Conservation (phyloP, 805 yeast genomes). For the Lipomyces yamanashiensis region DNA sequence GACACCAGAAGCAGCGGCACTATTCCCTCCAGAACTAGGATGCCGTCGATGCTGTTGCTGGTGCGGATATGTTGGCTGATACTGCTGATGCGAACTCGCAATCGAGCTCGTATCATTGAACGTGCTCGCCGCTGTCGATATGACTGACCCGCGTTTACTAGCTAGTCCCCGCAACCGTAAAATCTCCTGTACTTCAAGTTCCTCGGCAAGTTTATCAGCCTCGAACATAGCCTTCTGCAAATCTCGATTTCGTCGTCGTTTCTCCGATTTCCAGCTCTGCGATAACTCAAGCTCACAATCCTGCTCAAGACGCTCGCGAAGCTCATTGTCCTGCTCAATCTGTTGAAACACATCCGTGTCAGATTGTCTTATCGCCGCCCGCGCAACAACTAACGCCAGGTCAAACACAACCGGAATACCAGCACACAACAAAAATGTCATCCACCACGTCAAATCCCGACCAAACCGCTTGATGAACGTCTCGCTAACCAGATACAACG, state of each 20-base stretch:
- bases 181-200: slow-evolving; percentile 18
- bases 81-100: not conserved
- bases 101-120: not conserved
- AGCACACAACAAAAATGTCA: slow-evolving; percentile 61
- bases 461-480: slow-evolving; percentile 80
- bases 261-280: slow-evolving; percentile 73
- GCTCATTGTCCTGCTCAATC: slow-evolving; percentile 68
- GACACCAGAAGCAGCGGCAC: too few relatives aligned
- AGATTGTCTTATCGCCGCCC: slow-evolving; percentile 61
- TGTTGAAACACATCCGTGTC: slow-evolving; percentile 81
- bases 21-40: not conserved
- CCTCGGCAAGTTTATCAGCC: slow-evolving; percentile 7
- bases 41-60: slow-evolving; percentile 4
- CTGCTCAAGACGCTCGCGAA: slow-evolving; percentile 72
- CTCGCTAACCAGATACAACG: slow-evolving; percentile 63
- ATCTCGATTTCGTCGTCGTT: slow-evolving; percentile 18
- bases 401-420: slow-evolving; percentile 71
- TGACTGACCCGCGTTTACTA: slow-evolving; percentile 4
- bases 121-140: not conserved
- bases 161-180: slow-evolving; percentile 12
- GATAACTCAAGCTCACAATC: slow-evolving; percentile 72
- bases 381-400: slow-evolving; percentile 60
- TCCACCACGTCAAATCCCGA: slow-evolving; percentile 85
- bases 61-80: not conserved
- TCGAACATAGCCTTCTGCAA: slow-evolving; percentile 28